phyloP scores from a whole-genome alignment of 2,329 filamentous ascomycete species.

The Penicillium sp. region DNA sequence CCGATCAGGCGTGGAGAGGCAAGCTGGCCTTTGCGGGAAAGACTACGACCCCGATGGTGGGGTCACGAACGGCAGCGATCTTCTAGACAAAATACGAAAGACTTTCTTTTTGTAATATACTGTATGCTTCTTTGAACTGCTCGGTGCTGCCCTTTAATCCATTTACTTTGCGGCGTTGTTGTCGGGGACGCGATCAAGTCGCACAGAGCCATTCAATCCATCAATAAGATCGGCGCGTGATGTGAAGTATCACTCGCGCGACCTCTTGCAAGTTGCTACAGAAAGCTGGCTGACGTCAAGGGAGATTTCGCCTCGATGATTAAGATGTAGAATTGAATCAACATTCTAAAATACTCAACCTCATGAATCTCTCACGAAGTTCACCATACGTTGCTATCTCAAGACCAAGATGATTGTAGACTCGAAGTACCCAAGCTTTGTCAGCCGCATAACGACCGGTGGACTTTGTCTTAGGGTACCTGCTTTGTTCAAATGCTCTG shows the following conservation, averaged over 20 bases:
- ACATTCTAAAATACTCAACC: too few relatives aligned
- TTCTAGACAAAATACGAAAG: background rate
- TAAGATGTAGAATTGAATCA: too few relatives aligned
- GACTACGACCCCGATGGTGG: background rate
- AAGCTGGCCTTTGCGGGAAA: constrained; percentile 23
- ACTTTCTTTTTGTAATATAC: too few relatives aligned
- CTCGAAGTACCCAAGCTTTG: background rate
- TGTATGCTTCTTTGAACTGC: background rate
- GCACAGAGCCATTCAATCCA: background rate
- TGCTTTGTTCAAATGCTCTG: too few relatives aligned
- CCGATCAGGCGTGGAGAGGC: constrained; percentile 19
- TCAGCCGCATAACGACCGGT: background rate
- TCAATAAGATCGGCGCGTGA: background rate
- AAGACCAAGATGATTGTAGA: too few relatives aligned
- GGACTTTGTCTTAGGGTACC: background rate
- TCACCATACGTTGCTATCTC: too few relatives aligned
- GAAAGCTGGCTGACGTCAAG: background rate
- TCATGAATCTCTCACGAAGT: too few relatives aligned
- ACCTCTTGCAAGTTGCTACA: background rate
- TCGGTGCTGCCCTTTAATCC: background rate
- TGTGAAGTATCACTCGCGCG: background rate
- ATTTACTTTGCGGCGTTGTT: background rate
- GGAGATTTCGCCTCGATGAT: background rate
- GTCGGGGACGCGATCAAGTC: background rate
- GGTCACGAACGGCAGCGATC: background rate